phyloP scores from a whole-genome alignment of 2,329 filamentous ascomycete genomes.

The Cladobotryum mycophilum region DNA sequence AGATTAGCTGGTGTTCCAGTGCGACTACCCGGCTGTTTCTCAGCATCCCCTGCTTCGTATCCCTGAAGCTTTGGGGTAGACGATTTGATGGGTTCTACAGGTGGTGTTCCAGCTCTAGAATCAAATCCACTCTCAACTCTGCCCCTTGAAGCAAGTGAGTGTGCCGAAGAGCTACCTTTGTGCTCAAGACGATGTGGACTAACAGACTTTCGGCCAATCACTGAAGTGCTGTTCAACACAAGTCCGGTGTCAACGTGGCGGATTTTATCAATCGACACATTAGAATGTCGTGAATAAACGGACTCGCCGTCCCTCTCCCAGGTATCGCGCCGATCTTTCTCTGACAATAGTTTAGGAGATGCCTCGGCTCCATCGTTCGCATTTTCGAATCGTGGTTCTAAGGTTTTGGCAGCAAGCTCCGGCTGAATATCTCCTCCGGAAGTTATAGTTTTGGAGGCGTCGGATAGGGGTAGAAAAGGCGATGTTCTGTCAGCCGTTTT shows the following conservation, averaged over 20 bases:
- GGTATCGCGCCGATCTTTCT: slow-evolving; percentile 7
- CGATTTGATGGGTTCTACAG: neutral
- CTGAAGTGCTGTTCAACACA: neutral
- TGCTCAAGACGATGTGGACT: slow-evolving; percentile 8
- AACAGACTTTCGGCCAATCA: neutral
- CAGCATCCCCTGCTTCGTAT: too few relatives aligned
- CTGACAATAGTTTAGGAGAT: slow-evolving; percentile 1
- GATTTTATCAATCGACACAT: neutral
- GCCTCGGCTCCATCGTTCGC: slow-evolving; percentile 28
- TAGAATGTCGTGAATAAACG: neutral
- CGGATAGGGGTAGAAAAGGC: slow-evolving; percentile 65
- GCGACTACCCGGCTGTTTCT: too few relatives aligned
- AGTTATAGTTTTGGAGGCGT: slow-evolving; percentile 64
- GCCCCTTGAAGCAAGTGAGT: too few relatives aligned
- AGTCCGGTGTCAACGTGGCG: too few relatives aligned
- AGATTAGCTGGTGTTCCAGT: too few relatives aligned
- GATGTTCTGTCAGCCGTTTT: slow-evolving; percentile 38
- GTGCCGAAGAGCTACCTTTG: neutral
- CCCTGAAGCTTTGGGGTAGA: neutral
- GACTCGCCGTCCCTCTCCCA: slow-evolving; percentile 11
- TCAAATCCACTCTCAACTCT: neutral
- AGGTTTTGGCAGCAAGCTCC: slow-evolving; percentile 51
- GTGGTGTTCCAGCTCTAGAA: neutral
- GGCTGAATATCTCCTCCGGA: slow-evolving; percentile 55
- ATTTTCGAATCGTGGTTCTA: slow-evolving; percentile 42